A percentile compares a stretch with the other conserved stretches of the same genome.
Conservation (phyloP, 179 eudicot species). For the Carnegiea gigantea region DNA sequence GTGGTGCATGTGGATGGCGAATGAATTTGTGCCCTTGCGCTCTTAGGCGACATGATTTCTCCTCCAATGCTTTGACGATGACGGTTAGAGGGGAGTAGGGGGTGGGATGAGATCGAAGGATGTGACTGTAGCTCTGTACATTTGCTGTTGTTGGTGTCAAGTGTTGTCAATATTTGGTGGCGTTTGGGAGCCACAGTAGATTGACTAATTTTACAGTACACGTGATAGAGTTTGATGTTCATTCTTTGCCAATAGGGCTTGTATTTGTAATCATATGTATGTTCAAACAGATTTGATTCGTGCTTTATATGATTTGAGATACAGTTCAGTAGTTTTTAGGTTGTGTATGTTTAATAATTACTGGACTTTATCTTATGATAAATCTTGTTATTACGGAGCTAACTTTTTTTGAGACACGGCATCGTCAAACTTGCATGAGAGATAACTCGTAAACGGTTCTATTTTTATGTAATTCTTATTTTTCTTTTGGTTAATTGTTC, state of each 20-base stretch:
- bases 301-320: not conserved
- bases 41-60: not conserved
- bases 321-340: no score
- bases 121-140: not conserved
- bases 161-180: slow-evolving; percentile 9
- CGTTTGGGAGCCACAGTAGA: not conserved
- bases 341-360: no score
- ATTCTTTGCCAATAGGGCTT: slow-evolving; percentile 18
- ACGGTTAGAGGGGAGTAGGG: not conserved
- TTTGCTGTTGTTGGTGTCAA: not conserved
- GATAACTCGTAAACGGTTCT: no score
- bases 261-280: slow-evolving; percentile 1
- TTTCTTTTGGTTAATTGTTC: no score
- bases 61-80: not conserved
- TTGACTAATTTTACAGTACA: not conserved
- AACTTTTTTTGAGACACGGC: no score
- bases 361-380: no score
- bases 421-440: no score
- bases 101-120: not conserved
- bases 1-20: not conserved
- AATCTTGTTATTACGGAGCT: no score
- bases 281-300: not conserved
- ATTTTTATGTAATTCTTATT: no score
- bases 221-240: not conserved
- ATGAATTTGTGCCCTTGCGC: not conserved